Conservation (phyloP, 306 rosid species). For the Sicyos edulis region DNA sequence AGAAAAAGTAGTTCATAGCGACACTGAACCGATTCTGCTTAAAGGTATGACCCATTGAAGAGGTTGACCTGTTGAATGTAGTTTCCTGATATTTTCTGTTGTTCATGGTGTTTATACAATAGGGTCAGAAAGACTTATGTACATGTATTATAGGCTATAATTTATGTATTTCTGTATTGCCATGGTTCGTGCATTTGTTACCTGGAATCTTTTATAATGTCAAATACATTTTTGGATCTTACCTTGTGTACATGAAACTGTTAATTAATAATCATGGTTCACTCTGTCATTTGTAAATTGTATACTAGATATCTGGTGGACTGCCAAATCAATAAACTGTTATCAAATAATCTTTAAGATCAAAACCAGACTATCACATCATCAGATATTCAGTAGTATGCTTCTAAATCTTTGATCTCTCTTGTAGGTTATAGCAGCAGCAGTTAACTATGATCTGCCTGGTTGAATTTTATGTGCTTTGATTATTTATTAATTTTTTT, state of each 20-base stretch:
- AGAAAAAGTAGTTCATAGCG: constrained; percentile 59
- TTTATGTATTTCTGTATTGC: constrained; percentile 17
- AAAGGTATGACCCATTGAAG: constrained; percentile 20
- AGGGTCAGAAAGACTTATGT: constrained; percentile 7
- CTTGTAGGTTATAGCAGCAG: neutral
- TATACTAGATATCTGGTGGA: neutral
- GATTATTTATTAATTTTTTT: too few relatives aligned
- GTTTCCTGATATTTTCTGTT: constrained; percentile 4
- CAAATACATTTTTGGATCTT: constrained; percentile 13
- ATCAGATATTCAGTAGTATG: neutral
- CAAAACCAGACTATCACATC: constrained; percentile 1
- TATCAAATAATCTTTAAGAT: neutral
- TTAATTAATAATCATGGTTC: neutral
- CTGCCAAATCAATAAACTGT: neutral
- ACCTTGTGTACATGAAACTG: constrained; percentile 18
- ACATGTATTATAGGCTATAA: constrained; percentile 20
- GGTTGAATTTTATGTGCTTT: neutral
- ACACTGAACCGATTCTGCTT: neutral
- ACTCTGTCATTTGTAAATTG: neutral
- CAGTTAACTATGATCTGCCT: neutral
- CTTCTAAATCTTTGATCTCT: neutral
- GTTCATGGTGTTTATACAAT: constrained; percentile 16
- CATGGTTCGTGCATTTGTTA: constrained; percentile 6
- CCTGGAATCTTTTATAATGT: constrained; percentile 6
- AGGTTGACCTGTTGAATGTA: constrained; percentile 19